A percentile compares a stretch with the other conserved stretches of the same genome.
These are phyloP conservation scores for Cucumis melo DNA, from an alignment of 306 rosid genomes.

Conservation along the genomic window DNA sequence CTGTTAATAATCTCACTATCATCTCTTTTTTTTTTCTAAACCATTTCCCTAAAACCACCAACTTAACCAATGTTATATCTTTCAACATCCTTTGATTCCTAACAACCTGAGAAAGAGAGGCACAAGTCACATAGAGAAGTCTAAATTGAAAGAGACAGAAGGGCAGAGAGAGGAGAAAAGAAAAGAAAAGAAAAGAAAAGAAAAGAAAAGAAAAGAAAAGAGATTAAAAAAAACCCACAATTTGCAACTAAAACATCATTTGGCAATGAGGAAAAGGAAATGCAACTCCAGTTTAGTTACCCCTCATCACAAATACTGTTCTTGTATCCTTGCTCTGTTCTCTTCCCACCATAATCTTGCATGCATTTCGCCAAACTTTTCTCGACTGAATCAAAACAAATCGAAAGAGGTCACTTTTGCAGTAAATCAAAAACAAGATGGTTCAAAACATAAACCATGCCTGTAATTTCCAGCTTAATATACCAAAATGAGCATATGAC, in stretches of 20 bases:
- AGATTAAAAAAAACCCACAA: neutral
- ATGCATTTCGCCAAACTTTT: slow-evolving; percentile 70
- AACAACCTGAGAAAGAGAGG: neutral
- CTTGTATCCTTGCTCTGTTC: slow-evolving; percentile 83
- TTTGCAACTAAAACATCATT: neutral
- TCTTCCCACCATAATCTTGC: slow-evolving; percentile 97
- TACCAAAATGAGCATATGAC: neutral
- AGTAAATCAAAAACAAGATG: neutral
- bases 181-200: neutral
- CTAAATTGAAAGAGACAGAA: neutral
- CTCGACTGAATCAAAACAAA: slow-evolving; percentile 42
- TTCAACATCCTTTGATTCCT: neutral
- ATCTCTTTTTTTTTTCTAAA: neutral
- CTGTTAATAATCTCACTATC: neutral
- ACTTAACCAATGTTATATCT: neutral
- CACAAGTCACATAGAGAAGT: neutral
- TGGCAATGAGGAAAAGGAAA: neutral
- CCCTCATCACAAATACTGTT: slow-evolving; percentile 34
- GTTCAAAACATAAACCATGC: neutral
- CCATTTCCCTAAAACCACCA: neutral
- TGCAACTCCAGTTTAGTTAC: neutral
- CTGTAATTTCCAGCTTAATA: neutral
- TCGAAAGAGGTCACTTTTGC: neutral
- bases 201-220: neutral
- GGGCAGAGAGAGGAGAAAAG: neutral